Conservation (phyloP, 1,139 yeast genomes). For the Trichomonascaceae sp. region DNA sequence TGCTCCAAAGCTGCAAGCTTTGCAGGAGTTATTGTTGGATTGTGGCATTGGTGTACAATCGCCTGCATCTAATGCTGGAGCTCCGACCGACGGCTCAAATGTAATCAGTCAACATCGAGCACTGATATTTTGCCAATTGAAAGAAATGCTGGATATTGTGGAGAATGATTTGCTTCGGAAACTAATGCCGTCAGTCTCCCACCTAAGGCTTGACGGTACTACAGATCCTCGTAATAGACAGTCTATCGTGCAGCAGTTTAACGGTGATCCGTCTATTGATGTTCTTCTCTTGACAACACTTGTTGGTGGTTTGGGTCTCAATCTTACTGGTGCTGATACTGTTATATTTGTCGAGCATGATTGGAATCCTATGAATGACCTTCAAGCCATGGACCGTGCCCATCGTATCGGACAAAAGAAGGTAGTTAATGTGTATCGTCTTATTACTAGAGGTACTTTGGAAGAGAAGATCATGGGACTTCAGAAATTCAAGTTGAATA, state of each 20-base stretch:
- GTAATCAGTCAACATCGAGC: constrained; percentile 96
- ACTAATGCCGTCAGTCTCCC: constrained; percentile 85
- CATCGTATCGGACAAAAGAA: constrained; percentile 97
- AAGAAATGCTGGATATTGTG: constrained; percentile 96
- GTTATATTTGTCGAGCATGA: constrained; percentile 98
- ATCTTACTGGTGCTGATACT: constrained; percentile 97
- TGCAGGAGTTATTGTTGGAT: constrained; percentile 74
- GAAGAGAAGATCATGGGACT: constrained; percentile 98
- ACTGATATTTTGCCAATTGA: constrained; percentile 88
- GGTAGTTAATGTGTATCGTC: constrained; percentile 89
- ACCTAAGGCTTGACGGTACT: constrained; percentile 91
- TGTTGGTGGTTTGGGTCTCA: constrained; percentile 96
- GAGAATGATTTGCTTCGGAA: constrained; percentile 81
- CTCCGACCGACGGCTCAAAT: constrained; percentile 47
- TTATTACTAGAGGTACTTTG: constrained; percentile 85
- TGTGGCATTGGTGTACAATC: constrained; percentile 80
- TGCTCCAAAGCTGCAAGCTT: constrained; percentile 84
- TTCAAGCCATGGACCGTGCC: constrained; percentile 99
- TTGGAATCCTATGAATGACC: constrained; percentile 99
- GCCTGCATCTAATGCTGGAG: constrained; percentile 24
- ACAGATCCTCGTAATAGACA: constrained; percentile 93
- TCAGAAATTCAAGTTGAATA: constrained; percentile 94
- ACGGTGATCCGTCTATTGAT: constrained; percentile 95
- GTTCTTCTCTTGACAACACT: constrained; percentile 87
- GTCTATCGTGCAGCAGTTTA: constrained; percentile 83